A percentile compares a stretch with the other conserved stretches of the same genome.
Conservation (phyloP, 1,139 yeast genomes). For the Nadsonia starkeyi-henricii region DNA sequence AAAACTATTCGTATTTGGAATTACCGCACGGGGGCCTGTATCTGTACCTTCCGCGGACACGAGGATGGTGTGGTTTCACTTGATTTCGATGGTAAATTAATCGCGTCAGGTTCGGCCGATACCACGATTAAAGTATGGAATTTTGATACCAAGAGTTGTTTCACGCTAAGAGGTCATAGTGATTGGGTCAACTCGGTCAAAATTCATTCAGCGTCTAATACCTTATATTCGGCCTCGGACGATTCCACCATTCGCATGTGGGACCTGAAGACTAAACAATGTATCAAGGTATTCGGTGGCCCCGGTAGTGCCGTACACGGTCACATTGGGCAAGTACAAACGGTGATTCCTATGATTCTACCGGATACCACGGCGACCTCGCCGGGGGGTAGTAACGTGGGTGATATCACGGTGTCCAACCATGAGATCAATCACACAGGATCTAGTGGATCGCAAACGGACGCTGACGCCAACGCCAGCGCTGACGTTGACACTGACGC, state of each 20-base stretch:
- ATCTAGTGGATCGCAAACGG: not conserved
- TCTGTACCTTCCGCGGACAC: constrained; percentile 88
- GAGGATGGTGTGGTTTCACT: constrained; percentile 74
- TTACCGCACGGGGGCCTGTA: constrained; percentile 84
- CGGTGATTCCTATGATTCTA: constrained; percentile 70
- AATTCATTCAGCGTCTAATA: constrained; percentile 63
- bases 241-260: constrained; percentile 91
- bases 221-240: constrained; percentile 79
- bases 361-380: constrained; percentile 22
- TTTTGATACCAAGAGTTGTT: constrained; percentile 83
- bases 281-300: constrained; percentile 65
- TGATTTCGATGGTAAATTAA: constrained; percentile 63
- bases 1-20: constrained; percentile 92
- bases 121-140: constrained; percentile 91
- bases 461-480: constrained; percentile 7
- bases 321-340: constrained; percentile 64
- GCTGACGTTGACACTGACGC: no score
- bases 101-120: constrained; percentile 91
- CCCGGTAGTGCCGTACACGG: constrained; percentile 42
- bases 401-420: constrained; percentile 7
- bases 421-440: constrained; percentile 6
- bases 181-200: constrained; percentile 89
- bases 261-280: constrained; percentile 72
- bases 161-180: constrained; percentile 81
- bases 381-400: constrained; percentile 17